Conservation (phyloP, 1,139 yeast genomes). For the Lodderomyces parapsilosis region DNA sequence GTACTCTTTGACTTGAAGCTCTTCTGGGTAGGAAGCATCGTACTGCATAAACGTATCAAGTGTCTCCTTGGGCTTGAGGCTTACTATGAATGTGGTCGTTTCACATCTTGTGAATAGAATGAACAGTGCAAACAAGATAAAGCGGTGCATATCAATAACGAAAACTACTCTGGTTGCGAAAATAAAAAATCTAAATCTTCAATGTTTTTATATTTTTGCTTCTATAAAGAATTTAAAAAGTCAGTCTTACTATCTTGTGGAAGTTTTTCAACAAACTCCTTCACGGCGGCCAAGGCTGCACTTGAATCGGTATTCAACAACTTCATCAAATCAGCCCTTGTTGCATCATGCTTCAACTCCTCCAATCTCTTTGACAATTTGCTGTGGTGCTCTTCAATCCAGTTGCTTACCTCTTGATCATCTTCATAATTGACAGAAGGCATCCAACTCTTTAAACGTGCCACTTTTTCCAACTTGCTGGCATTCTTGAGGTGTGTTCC, state of each 20-base stretch:
- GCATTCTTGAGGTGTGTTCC: conserved; percentile 62
- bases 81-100: conserved; percentile 12
- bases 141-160: neutral
- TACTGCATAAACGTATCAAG: conserved; percentile 39
- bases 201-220: conserved; percentile 2
- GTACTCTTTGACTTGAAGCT: conserved; percentile 39
- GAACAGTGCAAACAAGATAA: neutral
- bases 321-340: conserved; percentile 60
- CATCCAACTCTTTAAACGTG: conserved; percentile 87
- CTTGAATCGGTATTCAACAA: conserved; percentile 58
- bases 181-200: conserved; percentile 6
- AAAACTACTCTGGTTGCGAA: neutral
- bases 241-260: conserved; percentile 61
- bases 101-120: neutral
- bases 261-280: conserved; percentile 59
- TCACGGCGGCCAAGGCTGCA: conserved; percentile 55
- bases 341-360: conserved; percentile 62
- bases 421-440: conserved; percentile 71
- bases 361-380: conserved; percentile 60
- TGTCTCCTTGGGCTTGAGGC: conserved; percentile 26
- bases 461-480: conserved; percentile 75
- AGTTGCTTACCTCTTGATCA: conserved; percentile 77
- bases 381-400: conserved; percentile 80
- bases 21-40: conserved; percentile 32
- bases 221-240: conserved; percentile 33